phyloP scores from a whole-genome alignment of 2,329 filamentous ascomycete species.

The Claviceps purpurea region DNA sequence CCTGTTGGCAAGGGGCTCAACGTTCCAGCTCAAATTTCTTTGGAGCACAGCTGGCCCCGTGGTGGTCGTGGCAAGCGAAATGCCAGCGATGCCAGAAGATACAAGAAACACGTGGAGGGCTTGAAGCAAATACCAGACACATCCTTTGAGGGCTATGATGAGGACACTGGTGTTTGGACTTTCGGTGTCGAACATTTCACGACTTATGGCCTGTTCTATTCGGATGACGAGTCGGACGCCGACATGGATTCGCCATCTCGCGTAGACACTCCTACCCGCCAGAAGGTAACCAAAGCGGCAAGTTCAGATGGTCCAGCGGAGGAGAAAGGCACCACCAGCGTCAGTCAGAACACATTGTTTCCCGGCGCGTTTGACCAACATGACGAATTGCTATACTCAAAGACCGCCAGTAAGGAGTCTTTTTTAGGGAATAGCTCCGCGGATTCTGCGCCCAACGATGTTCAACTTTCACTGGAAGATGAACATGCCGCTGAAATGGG shows the following conservation, averaged over 20 bases:
- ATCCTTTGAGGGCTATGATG: constrained; percentile 67
- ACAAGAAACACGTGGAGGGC: constrained; percentile 71
- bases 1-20: constrained; percentile 79
- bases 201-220: constrained; percentile 78
- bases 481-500: constrained; percentile 44
- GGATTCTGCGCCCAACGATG: constrained; percentile 56
- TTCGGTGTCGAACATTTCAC: constrained; percentile 96
- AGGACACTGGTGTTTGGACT: constrained; percentile 70
- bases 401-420: constrained; percentile 50
- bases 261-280: neutral
- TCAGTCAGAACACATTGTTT: constrained; percentile 37
- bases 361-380: constrained; percentile 72
- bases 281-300: constrained; percentile 14
- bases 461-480: constrained; percentile 48
- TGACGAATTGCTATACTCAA: constrained; percentile 40
- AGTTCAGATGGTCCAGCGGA: constrained; percentile 12
- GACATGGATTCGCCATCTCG: constrained; percentile 16
- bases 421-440: constrained; percentile 90
- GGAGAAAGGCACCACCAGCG: constrained; percentile 47
- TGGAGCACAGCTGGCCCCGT: constrained; percentile 89
- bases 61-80: constrained; percentile 41
- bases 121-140: constrained; percentile 71
- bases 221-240: constrained; percentile 56
- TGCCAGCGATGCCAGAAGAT: constrained; percentile 43
- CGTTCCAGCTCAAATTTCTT: constrained; percentile 72